A percentile compares a stretch with the other conserved stretches of the same genome.
Conservation (phyloP, 371 early-diverging fungal species). For the Apophysomyces variabilis region DNA sequence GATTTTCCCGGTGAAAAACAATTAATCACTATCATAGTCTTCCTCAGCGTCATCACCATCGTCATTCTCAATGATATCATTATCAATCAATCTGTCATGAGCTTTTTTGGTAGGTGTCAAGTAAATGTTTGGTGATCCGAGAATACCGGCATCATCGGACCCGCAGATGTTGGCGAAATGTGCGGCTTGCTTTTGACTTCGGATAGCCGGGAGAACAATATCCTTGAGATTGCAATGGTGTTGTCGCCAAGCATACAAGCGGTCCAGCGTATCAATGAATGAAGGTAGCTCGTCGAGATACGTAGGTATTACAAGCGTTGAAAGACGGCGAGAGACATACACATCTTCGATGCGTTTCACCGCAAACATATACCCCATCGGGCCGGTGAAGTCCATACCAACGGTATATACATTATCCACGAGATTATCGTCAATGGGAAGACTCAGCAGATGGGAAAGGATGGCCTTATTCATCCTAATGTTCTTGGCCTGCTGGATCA, state of each 20-base stretch:
- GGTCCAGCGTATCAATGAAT: slow-evolving; percentile 13
- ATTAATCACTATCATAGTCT: too few relatives aligned
- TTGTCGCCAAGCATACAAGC: neutral
- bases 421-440: neutral
- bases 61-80: neutral
- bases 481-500: slow-evolving; percentile 3
- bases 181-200: neutral
- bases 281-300: slow-evolving; percentile 13
- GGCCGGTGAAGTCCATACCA: too few relatives aligned
- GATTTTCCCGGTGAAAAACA: too few relatives aligned
- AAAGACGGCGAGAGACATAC: neutral
- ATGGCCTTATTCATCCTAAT: neutral
- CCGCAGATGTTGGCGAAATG: neutral
- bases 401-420: too few relatives aligned
- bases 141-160: neutral
- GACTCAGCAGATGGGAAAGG: neutral
- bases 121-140: neutral
- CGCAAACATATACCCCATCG: neutral
- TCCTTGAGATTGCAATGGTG: slow-evolving; percentile 2
- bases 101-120: neutral
- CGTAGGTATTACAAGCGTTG: slow-evolving; percentile 14
- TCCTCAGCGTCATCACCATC: neutral
- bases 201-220: slow-evolving; percentile 6
- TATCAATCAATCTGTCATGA: neutral
- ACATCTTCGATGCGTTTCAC: neutral